These are phyloP conservation scores for Saturnispora besseyi DNA, from an alignment of 805 yeast genomes.

Conservation along the genomic window DNA sequence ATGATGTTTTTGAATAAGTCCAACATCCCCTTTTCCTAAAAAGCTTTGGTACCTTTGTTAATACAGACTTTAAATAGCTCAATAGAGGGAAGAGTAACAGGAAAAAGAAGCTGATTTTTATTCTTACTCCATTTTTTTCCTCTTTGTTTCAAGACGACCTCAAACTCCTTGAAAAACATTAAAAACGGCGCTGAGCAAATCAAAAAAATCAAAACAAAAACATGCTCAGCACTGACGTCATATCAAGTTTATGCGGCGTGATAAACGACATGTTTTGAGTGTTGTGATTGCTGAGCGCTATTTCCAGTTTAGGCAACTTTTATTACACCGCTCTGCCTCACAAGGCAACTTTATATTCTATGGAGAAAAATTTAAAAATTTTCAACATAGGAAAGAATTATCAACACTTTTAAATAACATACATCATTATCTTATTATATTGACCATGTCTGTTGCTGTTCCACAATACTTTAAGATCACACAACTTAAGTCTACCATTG, in stretches of 20 bases:
- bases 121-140: background rate
- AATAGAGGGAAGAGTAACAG: background rate
- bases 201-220: no score
- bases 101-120: background rate
- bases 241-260: background rate
- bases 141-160: background rate
- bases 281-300: background rate
- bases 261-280: background rate
- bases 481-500: slow-evolving; percentile 75
- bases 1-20: slow-evolving; percentile 24
- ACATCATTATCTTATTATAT: background rate
- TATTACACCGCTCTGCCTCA: background rate
- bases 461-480: slow-evolving; percentile 52
- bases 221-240: background rate
- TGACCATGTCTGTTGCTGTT: slow-evolving; percentile 3
- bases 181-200: background rate
- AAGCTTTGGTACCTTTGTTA: no score
- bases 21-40: slow-evolving; percentile 14
- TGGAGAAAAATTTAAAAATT: no score
- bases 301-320: background rate
- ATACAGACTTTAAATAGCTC: background rate
- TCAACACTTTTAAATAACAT: no score
- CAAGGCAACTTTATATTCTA: background rate
- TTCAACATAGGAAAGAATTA: no score
- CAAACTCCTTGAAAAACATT: background rate